Conservation (phyloP, 192 early-diverging fungal genomes). For the Coemansia sp. region DNA sequence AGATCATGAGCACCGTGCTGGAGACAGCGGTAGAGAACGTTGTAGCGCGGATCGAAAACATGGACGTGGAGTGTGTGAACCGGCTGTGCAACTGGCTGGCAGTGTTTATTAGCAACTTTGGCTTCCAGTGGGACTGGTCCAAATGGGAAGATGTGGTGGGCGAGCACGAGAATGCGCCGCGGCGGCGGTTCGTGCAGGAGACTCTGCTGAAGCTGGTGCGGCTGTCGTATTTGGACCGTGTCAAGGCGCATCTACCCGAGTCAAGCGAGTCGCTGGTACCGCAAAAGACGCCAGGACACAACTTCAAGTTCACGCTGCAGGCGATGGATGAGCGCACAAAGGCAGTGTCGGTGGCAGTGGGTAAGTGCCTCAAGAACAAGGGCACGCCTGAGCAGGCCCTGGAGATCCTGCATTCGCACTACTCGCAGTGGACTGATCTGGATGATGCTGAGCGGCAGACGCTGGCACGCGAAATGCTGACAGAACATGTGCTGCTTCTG, state of each 20-base stretch:
- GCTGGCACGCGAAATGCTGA: constrained; percentile 68
- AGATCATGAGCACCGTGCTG: constrained; percentile 33
- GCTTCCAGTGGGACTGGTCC: constrained; percentile 83
- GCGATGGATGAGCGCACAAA: constrained; percentile 60
- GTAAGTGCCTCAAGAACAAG: constrained; percentile 45
- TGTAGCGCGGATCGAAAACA: constrained; percentile 14
- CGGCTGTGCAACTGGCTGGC: constrained; percentile 87
- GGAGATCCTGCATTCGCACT: constrained; percentile 49
- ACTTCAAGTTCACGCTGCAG: constrained; percentile 66
- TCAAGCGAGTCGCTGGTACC: constrained; percentile 61
- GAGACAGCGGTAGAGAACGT: constrained; percentile 33
- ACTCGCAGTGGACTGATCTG: constrained; percentile 42
- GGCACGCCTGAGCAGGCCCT: constrained; percentile 48
- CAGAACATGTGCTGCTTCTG: constrained; percentile 79
- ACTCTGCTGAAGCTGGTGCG: constrained; percentile 82
- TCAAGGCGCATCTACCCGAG: constrained; percentile 74
- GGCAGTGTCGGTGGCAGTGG: constrained; percentile 58
- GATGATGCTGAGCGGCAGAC: constrained; percentile 31
- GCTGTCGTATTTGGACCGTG: constrained; percentile 86
- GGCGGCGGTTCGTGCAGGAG: constrained; percentile 72
- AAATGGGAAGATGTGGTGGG: constrained; percentile 60
- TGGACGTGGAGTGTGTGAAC: constrained; percentile 81
- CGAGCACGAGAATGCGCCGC: constrained; percentile 24
- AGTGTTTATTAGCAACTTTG: constrained; percentile 91
- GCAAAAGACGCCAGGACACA: constrained; percentile 61